These are phyloP conservation scores for Irpex rosettiformis DNA, from an alignment of 1,284 basidiomycete genomes.

Conservation along the genomic window DNA sequence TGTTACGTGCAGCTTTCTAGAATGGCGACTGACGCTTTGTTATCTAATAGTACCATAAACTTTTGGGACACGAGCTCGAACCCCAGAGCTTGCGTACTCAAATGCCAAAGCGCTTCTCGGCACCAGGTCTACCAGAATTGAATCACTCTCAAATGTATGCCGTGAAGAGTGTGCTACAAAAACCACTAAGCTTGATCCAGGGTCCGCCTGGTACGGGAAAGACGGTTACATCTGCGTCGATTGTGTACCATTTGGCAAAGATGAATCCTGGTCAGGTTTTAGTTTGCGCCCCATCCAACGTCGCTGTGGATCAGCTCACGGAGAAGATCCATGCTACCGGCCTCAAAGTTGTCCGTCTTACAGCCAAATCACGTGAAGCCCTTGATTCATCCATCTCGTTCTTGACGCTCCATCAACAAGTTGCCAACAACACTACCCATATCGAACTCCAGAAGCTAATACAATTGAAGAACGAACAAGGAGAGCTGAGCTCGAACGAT, in stretches of 20 bases:
- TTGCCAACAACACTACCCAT: constrained; percentile 92
- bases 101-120: constrained; percentile 97
- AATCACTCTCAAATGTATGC: constrained; percentile 99
- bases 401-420: constrained; percentile 96
- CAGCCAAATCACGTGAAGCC: constrained; percentile 97
- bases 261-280: constrained; percentile 99
- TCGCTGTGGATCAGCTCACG: constrained; percentile 98
- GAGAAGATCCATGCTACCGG: constrained; percentile 98
- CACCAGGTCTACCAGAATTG: constrained; percentile 95
- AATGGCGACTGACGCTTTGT: background rate
- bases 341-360: constrained; percentile 95
- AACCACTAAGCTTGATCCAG: constrained; percentile 97
- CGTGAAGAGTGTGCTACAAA: constrained; percentile 97
- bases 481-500: constrained; percentile 93
- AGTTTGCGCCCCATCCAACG: constrained; percentile 98
- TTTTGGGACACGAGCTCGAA: constrained; percentile 94
- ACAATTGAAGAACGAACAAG: constrained; percentile 95
- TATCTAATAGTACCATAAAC: constrained; percentile 83
- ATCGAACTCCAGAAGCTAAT: constrained; percentile 97
- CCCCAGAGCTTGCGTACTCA: constrained; percentile 87
- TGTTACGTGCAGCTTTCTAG: constrained; percentile 2
- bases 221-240: constrained; percentile 99
- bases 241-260: constrained; percentile 97
- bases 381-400: constrained; percentile 92
- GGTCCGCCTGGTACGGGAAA: constrained; percentile 99